phyloP scores from a whole-genome alignment of 805 yeast species.

The Yarrowia sp. region DNA sequence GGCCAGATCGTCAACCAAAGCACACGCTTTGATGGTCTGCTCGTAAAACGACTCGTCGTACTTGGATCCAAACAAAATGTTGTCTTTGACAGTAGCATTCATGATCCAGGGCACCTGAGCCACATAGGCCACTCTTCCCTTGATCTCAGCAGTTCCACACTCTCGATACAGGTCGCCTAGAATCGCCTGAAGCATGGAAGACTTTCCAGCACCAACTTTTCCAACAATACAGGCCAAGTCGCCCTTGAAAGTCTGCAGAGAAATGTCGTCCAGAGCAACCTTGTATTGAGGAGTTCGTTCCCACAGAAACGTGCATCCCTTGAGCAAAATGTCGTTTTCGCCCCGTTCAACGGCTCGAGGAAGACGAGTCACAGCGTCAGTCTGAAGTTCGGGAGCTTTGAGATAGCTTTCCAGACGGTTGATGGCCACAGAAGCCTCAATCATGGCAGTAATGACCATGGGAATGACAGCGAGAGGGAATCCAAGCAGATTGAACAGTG shows the following conservation, averaged over 20 bases:
- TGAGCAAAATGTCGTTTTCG: conserved; percentile 49
- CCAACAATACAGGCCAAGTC: conserved; percentile 85
- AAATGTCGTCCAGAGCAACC: conserved; percentile 61
- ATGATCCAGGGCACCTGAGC: conserved; percentile 94
- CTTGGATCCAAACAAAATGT: conserved; percentile 63
- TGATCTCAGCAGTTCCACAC: conserved; percentile 65
- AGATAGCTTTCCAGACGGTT: conserved; percentile 68
- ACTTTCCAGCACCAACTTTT: conserved; percentile 85
- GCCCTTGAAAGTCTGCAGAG: conserved; percentile 70
- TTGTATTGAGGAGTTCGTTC: conserved; percentile 61
- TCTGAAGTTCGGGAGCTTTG: conserved; percentile 69
- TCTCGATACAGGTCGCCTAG: conserved; percentile 79
- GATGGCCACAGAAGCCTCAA: conserved; percentile 69
- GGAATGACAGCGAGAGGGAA: conserved; percentile 95
- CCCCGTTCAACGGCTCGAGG: conserved; percentile 58
- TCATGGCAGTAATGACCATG: conserved; percentile 75
- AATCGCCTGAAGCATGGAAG: conserved; percentile 73
- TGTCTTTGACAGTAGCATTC: conserved; percentile 84
- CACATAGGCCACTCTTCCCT: conserved; percentile 82
- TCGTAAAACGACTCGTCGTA: conserved; percentile 52
- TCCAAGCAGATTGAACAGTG: conserved; percentile 67
- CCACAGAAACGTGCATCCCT: conserved; percentile 42
- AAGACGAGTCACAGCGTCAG: conserved; percentile 60
- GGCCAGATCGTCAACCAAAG: conserved; percentile 60
- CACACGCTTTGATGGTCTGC: conserved; percentile 59